phyloP scores from a whole-genome alignment of 371 early-diverging fungal genomes.

The Zychaea mexicana region DNA sequence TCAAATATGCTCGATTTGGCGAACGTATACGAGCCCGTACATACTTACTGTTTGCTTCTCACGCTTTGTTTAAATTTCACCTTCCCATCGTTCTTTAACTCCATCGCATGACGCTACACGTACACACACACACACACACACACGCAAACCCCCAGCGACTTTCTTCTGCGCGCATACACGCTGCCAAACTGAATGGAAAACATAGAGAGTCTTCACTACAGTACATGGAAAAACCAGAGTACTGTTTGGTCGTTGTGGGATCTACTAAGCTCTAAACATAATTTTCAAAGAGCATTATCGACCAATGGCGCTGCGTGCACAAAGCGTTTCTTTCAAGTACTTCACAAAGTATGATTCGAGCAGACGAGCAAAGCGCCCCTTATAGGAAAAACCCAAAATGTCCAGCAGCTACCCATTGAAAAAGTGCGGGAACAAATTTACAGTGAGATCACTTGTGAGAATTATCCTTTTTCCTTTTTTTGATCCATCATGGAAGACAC shows the following conservation, averaged over 20 bases:
- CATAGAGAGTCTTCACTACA: no score
- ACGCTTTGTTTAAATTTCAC: neutral
- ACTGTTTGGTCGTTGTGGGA: no score
- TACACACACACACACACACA: neutral
- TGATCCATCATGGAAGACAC: neutral
- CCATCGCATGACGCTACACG: neutral
- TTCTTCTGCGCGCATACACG: no score
- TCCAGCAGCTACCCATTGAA: no score
- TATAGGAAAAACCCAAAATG: no score
- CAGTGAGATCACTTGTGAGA: conserved; percentile 1
- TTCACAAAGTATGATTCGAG: neutral
- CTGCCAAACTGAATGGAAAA: no score
- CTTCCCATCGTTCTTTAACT: neutral
- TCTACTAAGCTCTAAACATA: no score
- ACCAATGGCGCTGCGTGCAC: no score
- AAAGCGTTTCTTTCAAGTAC: neutral
- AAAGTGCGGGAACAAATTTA: neutral
- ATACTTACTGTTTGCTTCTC: neutral
- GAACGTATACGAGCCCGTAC: neutral
- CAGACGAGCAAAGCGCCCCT: neutral
- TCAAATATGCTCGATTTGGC: neutral
- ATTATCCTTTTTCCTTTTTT: neutral
- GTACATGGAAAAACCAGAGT: no score
- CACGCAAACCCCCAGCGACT: no score
- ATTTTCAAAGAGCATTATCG: no score